These are phyloP conservation scores for Fusarium scirpi DNA, from an alignment of 2,329 filamentous ascomycete species.

Conservation along the genomic window DNA sequence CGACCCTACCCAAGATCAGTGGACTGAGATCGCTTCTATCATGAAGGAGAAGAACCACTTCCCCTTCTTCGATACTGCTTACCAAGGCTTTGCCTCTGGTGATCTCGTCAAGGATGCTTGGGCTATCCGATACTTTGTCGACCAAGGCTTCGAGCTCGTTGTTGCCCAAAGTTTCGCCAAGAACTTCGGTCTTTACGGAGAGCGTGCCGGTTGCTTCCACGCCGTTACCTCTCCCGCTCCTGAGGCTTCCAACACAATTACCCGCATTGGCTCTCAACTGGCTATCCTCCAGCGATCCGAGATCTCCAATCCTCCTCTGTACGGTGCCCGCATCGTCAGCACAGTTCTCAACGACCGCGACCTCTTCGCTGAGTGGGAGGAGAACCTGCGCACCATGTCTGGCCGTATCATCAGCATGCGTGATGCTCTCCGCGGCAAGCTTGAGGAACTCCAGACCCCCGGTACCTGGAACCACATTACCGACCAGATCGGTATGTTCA, in stretches of 20 bases:
- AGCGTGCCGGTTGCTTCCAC: conserved; percentile 97
- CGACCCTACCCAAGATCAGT: conserved; percentile 93
- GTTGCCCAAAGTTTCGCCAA: conserved; percentile 96
- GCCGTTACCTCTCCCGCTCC: conserved; percentile 80
- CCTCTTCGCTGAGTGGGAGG: conserved; percentile 92
- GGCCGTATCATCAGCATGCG: conserved; percentile 96
- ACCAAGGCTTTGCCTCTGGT: conserved; percentile 97
- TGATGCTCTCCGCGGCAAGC: conserved; percentile 77
- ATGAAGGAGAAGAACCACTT: conserved; percentile 86
- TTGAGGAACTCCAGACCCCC: conserved; percentile 87
- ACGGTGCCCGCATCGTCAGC: conserved; percentile 90
- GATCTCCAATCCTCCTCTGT: conserved; percentile 96
- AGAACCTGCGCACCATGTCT: conserved; percentile 91
- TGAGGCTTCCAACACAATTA: conserved; percentile 71
- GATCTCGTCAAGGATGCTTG: conserved; percentile 86
- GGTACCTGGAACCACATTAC: conserved; percentile 98
- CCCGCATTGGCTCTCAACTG: conserved; percentile 85
- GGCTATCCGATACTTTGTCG: conserved; percentile 94
- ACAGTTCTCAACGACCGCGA: conserved; percentile 83
- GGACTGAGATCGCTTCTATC: conserved; percentile 86
- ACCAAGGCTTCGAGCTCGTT: conserved; percentile 89
- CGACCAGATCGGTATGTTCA: conserved; percentile 99
- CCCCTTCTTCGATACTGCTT: conserved; percentile 98
- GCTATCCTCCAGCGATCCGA: conserved; percentile 95
- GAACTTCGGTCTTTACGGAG: conserved; percentile 97